These are phyloP conservation scores for Citrullus colocynthis DNA, from an alignment of 306 rosid species.

Conservation along the genomic window DNA sequence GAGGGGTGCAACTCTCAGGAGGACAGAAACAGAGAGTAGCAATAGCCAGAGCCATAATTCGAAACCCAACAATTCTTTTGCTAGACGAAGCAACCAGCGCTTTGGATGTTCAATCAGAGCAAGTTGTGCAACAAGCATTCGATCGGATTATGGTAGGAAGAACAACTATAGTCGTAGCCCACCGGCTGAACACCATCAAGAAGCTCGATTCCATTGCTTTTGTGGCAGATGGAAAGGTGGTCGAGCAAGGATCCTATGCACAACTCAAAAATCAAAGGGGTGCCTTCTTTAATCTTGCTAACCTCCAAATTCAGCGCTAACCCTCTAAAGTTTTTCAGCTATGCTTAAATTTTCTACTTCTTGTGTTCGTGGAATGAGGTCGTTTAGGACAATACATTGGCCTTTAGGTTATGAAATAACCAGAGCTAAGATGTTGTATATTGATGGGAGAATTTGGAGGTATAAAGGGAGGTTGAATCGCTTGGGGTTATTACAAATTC, in stretches of 20 bases:
- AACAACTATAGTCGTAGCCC: constrained; percentile 85
- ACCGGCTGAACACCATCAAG: constrained; percentile 78
- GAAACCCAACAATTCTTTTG: constrained; percentile 61
- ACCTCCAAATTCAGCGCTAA: constrained; percentile 30
- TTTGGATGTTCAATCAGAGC: constrained; percentile 78
- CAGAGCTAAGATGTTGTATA: background rate
- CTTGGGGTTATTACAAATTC: background rate
- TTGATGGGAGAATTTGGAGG: background rate
- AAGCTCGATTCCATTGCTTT: constrained; percentile 68
- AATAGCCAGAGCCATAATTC: constrained; percentile 81
- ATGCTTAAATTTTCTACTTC: background rate
- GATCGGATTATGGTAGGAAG: constrained; percentile 79
- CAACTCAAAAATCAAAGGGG: constrained; percentile 61
- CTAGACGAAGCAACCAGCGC: constrained; percentile 96
- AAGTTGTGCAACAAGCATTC: constrained; percentile 79
- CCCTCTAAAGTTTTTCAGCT: background rate
- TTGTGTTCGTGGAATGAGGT: background rate
- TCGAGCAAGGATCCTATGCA: constrained; percentile 71
- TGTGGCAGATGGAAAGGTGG: constrained; percentile 68
- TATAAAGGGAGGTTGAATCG: background rate
- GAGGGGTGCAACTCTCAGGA: constrained; percentile 92
- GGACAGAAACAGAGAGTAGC: constrained; percentile 94
- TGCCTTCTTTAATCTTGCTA: constrained; percentile 73
- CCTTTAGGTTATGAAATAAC: too few relatives aligned
- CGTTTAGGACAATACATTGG: too few relatives aligned